Evolutionary conservation across 1,284 basidiomycete genomes (phyloP).

Genomic region (Sanghuangporus sanghuang): DNA sequence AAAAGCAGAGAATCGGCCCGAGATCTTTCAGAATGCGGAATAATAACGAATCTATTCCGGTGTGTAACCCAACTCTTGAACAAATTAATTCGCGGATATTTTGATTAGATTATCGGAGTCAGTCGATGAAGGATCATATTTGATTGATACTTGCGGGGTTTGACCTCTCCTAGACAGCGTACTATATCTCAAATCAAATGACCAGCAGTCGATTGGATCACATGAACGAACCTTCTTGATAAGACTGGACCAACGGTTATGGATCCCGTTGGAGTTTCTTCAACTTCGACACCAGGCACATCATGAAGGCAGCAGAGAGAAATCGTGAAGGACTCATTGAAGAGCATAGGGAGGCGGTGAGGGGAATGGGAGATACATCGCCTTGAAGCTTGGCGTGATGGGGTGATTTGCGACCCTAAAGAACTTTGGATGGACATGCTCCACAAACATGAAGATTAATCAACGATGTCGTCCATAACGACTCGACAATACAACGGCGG

Average conservation of each 20-base stretch:
- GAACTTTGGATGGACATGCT: background rate
- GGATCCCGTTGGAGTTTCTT: background rate
- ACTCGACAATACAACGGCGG: background rate
- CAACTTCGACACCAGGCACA: background rate
- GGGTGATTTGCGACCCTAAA: background rate
- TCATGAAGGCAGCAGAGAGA: background rate
- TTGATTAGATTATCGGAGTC: too few species aligned
- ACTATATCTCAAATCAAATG: too few species aligned
- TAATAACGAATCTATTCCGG: too few species aligned
- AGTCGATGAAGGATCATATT: too few species aligned
- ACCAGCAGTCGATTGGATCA: too few species aligned
- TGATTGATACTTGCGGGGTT: too few species aligned
- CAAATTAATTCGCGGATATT: too few species aligned
- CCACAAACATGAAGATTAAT: background rate
- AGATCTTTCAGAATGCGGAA: background rate
- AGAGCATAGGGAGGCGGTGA: background rate
- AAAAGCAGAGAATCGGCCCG: background rate
- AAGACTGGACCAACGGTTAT: background rate
- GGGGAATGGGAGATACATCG: background rate
- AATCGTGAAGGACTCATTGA: too few species aligned
- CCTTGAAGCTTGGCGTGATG: background rate
- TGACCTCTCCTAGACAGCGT: too few species aligned
- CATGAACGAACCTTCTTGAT: too few species aligned
- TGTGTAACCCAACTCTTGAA: too few species aligned
- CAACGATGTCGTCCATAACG: background rate